Evolutionary conservation across 352 stramenopile species (phyloP).

Genomic region (Pythium grandisporangium): DNA sequence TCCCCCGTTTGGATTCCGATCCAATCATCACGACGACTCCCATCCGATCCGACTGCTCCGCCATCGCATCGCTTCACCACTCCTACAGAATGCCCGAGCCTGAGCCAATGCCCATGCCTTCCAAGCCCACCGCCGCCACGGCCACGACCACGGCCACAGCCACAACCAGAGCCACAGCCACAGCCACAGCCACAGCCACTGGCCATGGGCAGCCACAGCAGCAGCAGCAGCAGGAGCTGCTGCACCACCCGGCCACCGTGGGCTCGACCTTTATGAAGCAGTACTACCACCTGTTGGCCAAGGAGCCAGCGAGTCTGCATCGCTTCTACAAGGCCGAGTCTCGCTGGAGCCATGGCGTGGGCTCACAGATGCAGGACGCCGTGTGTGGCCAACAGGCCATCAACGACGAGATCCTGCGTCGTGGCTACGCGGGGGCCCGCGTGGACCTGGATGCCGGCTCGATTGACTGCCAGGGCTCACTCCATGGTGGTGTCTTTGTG

Average conservation of each 20-base stretch:
- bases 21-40: too few relatives aligned
- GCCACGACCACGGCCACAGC: too few relatives aligned
- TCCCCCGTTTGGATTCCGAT: too few relatives aligned
- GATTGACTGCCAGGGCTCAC: slow-evolving; percentile 79
- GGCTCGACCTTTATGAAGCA: slow-evolving; percentile 85
- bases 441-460: slow-evolving; percentile 77
- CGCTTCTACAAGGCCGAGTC: slow-evolving; percentile 87
- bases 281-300: slow-evolving; percentile 85
- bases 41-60: too few relatives aligned
- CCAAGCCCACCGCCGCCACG: too few relatives aligned
- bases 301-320: slow-evolving; percentile 76
- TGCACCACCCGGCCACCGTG: slow-evolving; percentile 51
- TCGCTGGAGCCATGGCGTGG: slow-evolving; percentile 67
- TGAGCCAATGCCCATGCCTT: too few relatives aligned
- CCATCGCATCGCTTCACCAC: too few relatives aligned
- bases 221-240: too few relatives aligned
- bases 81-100: too few relatives aligned
- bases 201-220: too few relatives aligned
- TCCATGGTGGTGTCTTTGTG: slow-evolving; percentile 65
- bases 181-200: too few relatives aligned
- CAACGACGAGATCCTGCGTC: slow-evolving; percentile 76
- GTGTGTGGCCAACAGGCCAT: slow-evolving; percentile 72
- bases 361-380: slow-evolving; percentile 74
- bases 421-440: slow-evolving; percentile 62
- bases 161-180: too few relatives aligned